phyloP scores from a whole-genome alignment of 371 early-diverging fungal genomes.

The Mortierella sp. region DNA sequence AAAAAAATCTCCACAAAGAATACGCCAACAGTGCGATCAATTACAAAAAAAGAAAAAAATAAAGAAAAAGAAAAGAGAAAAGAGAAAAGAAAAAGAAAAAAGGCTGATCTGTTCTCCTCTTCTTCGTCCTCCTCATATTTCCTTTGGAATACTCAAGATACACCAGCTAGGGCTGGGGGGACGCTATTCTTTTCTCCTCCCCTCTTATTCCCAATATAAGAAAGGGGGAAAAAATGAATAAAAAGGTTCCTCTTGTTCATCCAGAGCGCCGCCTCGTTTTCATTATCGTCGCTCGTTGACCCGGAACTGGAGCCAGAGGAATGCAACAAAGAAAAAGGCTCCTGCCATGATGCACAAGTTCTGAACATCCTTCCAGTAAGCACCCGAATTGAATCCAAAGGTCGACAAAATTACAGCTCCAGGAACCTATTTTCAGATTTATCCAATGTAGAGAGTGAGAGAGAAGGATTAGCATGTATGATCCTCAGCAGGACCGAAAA shows the following conservation, averaged over 20 bases:
- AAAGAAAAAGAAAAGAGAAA: neutral
- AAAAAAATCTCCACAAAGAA: too few relatives aligned
- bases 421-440: constrained; percentile 65
- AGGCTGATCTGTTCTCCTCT: neutral
- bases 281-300: constrained; percentile 85
- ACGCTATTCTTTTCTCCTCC: neutral
- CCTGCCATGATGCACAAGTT: constrained; percentile 69
- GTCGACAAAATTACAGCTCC: constrained; percentile 87
- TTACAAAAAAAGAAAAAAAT: neutral
- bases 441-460: neutral
- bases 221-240: neutral
- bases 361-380: constrained; percentile 87
- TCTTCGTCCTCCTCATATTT: neutral
- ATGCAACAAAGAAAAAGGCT: constrained; percentile 74
- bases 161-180: too few relatives aligned
- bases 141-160: neutral
- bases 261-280: neutral
- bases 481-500: neutral
- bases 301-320: constrained; percentile 82
- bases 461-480: neutral
- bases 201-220: neutral
- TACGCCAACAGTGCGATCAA: too few relatives aligned
- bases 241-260: neutral
- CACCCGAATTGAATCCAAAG: constrained; percentile 89
- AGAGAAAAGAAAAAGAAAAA: neutral